These are phyloP conservation scores for Zymoseptoria ardabiliae DNA, from an alignment of 2,329 filamentous ascomycete species.

Conservation along the genomic window DNA sequence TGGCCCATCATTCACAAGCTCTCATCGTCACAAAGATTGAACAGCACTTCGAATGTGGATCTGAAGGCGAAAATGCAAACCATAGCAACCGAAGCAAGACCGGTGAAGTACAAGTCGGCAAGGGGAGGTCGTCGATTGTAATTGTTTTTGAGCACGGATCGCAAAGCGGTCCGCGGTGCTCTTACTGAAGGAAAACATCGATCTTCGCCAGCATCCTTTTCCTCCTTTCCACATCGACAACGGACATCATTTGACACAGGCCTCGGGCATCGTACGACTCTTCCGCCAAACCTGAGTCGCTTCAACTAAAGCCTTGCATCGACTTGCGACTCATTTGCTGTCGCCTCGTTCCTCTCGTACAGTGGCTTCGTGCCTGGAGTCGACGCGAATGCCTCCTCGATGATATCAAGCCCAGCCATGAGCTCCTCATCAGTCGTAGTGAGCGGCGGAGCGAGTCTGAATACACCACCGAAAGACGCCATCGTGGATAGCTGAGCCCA, in stretches of 20 bases:
- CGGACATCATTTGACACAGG: neutral
- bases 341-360: constrained; percentile 7
- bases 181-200: too few species aligned
- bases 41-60: neutral
- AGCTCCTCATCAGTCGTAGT: constrained; percentile 24
- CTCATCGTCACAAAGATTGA: neutral
- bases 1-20: neutral
- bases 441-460: constrained; percentile 25
- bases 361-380: constrained; percentile 38
- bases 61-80: neutral
- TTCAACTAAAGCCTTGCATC: neutral
- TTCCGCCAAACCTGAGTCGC: neutral
- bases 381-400: constrained; percentile 48
- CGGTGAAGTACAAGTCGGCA: neutral
- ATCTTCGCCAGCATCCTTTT: neutral
- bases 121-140: too few species aligned
- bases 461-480: constrained; percentile 25
- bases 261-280: neutral
- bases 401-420: constrained; percentile 46
- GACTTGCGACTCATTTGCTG: neutral
- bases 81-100: neutral
- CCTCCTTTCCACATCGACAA: neutral
- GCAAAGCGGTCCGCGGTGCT: too few species aligned
- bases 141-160: too few species aligned
- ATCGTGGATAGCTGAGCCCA: constrained; percentile 25